These are phyloP conservation scores for Phaseolus coccineus DNA, from an alignment of 331 rosid genomes.

Conservation along the genomic window DNA sequence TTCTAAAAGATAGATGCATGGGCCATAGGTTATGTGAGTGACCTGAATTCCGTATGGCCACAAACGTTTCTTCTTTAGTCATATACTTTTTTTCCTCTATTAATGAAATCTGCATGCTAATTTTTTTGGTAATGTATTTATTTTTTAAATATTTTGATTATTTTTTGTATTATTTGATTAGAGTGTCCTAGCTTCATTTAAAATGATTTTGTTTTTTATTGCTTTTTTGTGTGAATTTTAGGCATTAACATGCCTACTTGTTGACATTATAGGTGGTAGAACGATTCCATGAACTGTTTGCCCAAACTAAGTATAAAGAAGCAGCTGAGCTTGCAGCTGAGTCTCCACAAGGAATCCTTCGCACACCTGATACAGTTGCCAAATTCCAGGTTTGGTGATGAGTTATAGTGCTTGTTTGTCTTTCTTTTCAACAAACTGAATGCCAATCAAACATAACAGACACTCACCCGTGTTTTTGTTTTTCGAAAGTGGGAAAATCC, in stretches of 20 bases:
- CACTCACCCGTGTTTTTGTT: not conserved
- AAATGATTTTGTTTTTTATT: slow-evolving; percentile 3
- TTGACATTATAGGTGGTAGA: slow-evolving; percentile 84
- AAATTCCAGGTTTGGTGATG: slow-evolving; percentile 75
- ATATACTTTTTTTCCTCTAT: not conserved
- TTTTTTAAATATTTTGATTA: not conserved
- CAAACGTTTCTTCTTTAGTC: slow-evolving; percentile 1
- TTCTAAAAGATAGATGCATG: slow-evolving; percentile 32
- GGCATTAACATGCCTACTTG: slow-evolving; percentile 23
- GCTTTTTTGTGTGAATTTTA: not conserved
- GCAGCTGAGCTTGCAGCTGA: slow-evolving; percentile 96
- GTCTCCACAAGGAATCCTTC: slow-evolving; percentile 91
- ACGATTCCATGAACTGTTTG: slow-evolving; percentile 97
- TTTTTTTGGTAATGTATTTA: not conserved
- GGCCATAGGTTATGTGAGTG: slow-evolving; percentile 25
- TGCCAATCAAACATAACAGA: not conserved
- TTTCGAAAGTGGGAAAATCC: not conserved
- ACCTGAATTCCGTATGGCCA: slow-evolving; percentile 17
- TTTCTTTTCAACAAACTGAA: not conserved
- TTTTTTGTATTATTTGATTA: slow-evolving; percentile 18
- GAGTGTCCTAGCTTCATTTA: slow-evolving; percentile 2
- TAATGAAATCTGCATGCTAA: not conserved
- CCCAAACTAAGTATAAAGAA: slow-evolving; percentile 94
- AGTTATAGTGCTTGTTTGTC: not conserved
- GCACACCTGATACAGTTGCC: slow-evolving; percentile 91